These are phyloP conservation scores for Russula sp. DNA, from an alignment of 768 basidiomycete species.

Conservation along the genomic window DNA sequence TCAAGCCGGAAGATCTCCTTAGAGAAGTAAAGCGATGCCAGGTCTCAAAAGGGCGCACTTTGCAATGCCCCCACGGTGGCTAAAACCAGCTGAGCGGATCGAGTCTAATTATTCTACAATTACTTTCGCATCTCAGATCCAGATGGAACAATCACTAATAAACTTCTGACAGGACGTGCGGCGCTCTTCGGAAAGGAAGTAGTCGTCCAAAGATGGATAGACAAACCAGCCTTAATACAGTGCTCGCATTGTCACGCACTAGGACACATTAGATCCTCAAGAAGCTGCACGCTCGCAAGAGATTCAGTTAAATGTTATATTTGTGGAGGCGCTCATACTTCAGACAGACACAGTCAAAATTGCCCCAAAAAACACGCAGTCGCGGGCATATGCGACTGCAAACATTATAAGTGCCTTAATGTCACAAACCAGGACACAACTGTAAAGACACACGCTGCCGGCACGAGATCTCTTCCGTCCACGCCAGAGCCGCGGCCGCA, in stretches of 20 bases:
- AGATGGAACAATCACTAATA: not conserved
- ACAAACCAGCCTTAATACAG: not conserved
- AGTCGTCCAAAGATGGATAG: no score
- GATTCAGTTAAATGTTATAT: not conserved
- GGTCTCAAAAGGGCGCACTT: not conserved
- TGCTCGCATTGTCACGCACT: not conserved
- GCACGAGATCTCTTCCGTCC: not conserved
- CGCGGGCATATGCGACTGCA: not conserved
- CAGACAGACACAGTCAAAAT: no score
- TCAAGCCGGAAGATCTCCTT: not conserved
- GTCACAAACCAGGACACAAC: not conserved
- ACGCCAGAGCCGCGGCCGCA: no score
- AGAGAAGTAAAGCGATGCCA: not conserved
- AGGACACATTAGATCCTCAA: not conserved
- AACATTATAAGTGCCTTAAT: not conserved
- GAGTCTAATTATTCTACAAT: fast-evolving
- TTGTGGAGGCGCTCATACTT: not conserved
- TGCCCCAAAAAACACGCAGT: not conserved
- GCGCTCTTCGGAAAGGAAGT: not conserved
- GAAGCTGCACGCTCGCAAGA: not conserved
- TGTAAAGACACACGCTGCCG: not conserved
- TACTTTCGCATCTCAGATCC: not conserved
- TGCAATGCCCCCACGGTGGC: not conserved
- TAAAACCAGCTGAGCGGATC: not conserved
- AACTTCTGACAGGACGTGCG: fast-evolving